Evolutionary conservation across 2,329 filamentous ascomycete species (phyloP).

Genomic region (Aspergillus sp.): DNA sequence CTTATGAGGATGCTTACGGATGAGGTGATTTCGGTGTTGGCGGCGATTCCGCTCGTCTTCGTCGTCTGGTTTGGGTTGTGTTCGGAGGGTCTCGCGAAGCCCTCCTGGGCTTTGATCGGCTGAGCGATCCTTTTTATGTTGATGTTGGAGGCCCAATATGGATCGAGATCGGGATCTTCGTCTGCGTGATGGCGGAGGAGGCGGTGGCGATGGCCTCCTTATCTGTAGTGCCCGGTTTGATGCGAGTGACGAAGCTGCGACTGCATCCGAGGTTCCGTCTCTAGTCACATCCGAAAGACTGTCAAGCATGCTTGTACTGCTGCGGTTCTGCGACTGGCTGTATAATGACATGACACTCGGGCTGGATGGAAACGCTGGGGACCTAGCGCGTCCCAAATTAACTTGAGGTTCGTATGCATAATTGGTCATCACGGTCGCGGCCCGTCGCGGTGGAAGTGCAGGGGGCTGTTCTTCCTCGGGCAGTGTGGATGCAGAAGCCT

Average conservation of each 20-base stretch:
- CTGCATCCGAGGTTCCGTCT: constrained; percentile 46
- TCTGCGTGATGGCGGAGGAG: constrained; percentile 40
- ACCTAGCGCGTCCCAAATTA: constrained; percentile 10
- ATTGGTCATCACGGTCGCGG: neutral
- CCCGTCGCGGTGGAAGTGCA: constrained; percentile 27
- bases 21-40: constrained; percentile 35
- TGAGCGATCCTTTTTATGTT: constrained; percentile 28
- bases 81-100: constrained; percentile 46
- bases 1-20: constrained; percentile 49
- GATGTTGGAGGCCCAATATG: constrained; percentile 34
- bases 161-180: constrained; percentile 37
- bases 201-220: constrained; percentile 33
- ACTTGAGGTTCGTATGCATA: constrained; percentile 8
- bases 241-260: constrained; percentile 49
- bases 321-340: constrained; percentile 24
- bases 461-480: constrained; percentile 25
- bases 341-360: constrained; percentile 29
- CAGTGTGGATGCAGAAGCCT: constrained; percentile 12
- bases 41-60: constrained; percentile 23
- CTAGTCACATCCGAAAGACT: constrained; percentile 29
- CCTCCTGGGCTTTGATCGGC: constrained; percentile 39
- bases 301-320: constrained; percentile 24
- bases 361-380: constrained; percentile 21
- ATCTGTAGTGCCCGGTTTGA: constrained; percentile 43
- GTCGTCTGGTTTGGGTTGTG: constrained; percentile 37